Evolutionary conservation across 371 early-diverging fungal species (phyloP).

Genomic region (Apophysomyces variabilis): DNA sequence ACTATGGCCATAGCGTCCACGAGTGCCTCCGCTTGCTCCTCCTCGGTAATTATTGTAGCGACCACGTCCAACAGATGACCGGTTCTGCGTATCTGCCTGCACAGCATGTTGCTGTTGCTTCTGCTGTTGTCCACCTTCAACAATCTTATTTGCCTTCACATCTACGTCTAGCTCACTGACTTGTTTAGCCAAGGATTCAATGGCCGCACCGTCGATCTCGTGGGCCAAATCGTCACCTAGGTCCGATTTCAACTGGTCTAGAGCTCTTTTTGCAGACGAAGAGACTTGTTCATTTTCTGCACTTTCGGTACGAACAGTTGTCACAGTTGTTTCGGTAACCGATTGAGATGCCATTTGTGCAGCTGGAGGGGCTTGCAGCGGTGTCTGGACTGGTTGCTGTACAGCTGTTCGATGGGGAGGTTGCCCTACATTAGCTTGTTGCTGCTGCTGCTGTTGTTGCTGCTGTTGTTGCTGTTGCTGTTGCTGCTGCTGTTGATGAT

Average conservation of each 20-base stretch:
- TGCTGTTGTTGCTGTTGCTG: conserved; percentile 28
- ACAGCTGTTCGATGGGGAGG: conserved; percentile 22
- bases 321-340: neutral
- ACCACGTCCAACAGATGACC: conserved; percentile 24
- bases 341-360: conserved; percentile 1
- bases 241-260: conserved; percentile 10
- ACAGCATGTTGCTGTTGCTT: conserved; percentile 10
- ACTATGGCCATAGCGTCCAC: conserved; percentile 48
- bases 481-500: conserved; percentile 35
- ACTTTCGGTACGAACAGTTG: neutral
- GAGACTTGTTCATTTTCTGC: neutral
- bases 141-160: conserved; percentile 23
- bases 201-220: conserved; percentile 48
- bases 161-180: conserved; percentile 58
- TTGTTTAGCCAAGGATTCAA: conserved; percentile 61
- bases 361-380: conserved; percentile 32
- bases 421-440: conserved; percentile 24
- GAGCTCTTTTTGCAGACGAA: neutral
- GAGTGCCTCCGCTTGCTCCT: conserved; percentile 26
- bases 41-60: conserved; percentile 38
- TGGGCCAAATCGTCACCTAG: conserved; percentile 9
- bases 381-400: conserved; percentile 23
- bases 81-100: conserved; percentile 19
- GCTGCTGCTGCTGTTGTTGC: conserved; percentile 36
- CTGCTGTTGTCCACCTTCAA: conserved; percentile 19